Percentiles rank a stretch among this genome's conserved stretches.
These are phyloP conservation scores for Starmerella bacillaris DNA, from an alignment of 805 yeast genomes.

Conservation along the genomic window DNA sequence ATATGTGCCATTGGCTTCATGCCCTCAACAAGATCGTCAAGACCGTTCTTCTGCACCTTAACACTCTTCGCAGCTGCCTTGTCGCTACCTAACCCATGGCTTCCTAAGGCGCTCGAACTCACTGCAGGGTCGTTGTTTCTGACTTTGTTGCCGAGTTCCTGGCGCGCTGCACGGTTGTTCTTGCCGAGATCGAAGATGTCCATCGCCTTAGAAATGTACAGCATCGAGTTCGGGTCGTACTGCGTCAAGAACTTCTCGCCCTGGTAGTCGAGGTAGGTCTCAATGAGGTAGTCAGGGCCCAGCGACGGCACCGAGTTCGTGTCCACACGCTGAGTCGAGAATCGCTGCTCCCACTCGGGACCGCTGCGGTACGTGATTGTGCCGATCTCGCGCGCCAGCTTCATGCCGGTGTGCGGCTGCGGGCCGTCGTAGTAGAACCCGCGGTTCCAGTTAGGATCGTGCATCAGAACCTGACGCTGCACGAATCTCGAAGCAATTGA, in stretches of 20 bases:
- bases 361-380: conserved; percentile 89
- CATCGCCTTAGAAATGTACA: conserved; percentile 86
- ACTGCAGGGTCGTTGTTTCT: conserved; percentile 1
- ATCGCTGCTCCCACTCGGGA: conserved; percentile 90
- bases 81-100: conserved; percentile 1
- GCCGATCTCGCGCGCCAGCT: conserved; percentile 80
- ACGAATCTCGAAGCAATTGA: conserved; percentile 87
- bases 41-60: conserved; percentile 28
- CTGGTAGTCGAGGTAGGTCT: conserved; percentile 83
- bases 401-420: conserved; percentile 93
- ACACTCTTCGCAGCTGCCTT: conserved; percentile 35
- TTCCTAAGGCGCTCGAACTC: not conserved
- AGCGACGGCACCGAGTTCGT: conserved; percentile 64
- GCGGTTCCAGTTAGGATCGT: conserved; percentile 87
- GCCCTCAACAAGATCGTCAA: conserved; percentile 47
- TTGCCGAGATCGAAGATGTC: conserved; percentile 70
- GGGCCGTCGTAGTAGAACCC: conserved; percentile 64
- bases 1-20: conserved; percentile 42
- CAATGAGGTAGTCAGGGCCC: conserved; percentile 84
- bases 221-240: conserved; percentile 75
- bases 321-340: conserved; percentile 75
- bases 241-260: conserved; percentile 87
- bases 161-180: conserved; percentile 8
- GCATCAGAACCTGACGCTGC: conserved; percentile 83
- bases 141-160: conserved; percentile 2